These are phyloP conservation scores for Neurospora tetraspora DNA, from an alignment of 495 filamentous ascomycete species.

Conservation along the genomic window DNA sequence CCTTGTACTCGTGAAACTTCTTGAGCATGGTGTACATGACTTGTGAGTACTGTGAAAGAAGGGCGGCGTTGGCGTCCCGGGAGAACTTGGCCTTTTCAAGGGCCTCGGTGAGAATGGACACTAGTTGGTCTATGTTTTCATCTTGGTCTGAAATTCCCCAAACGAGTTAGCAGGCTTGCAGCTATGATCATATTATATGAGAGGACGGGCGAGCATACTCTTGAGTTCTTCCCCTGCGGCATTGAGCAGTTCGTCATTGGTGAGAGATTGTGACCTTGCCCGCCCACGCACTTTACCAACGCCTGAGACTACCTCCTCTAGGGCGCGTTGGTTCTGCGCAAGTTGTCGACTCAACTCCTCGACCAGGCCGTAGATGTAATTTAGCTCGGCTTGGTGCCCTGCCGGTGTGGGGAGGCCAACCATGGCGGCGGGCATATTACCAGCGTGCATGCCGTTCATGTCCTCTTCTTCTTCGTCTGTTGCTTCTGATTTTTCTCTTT, in stretches of 20 bases:
- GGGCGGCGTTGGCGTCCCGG: slow-evolving; percentile 41
- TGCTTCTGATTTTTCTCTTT: slow-evolving; percentile 3
- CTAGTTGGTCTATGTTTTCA: slow-evolving; percentile 39
- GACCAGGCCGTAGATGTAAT: slow-evolving; percentile 75
- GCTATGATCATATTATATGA: neutral
- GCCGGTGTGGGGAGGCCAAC: slow-evolving; percentile 56
- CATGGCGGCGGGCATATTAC: slow-evolving; percentile 34
- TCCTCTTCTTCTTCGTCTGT: slow-evolving; percentile 24
- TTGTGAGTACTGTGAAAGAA: slow-evolving; percentile 38
- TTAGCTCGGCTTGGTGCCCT: slow-evolving; percentile 79
- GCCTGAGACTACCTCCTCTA: slow-evolving; percentile 62
- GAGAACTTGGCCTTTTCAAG: slow-evolving; percentile 42
- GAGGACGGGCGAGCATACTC: slow-evolving; percentile 20
- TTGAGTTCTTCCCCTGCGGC: slow-evolving; percentile 38
- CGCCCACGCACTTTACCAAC: slow-evolving; percentile 42
- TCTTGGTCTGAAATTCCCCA: slow-evolving; percentile 28
- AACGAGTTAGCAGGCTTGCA: neutral
- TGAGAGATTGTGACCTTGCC: slow-evolving; percentile 33
- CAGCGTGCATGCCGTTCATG: slow-evolving; percentile 52
- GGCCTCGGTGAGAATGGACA: slow-evolving; percentile 41
- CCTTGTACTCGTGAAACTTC: slow-evolving; percentile 43
- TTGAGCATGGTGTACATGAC: slow-evolving; percentile 38
- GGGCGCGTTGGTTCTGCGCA: slow-evolving; percentile 66
- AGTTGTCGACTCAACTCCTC: slow-evolving; percentile 68
- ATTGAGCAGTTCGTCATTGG: slow-evolving; percentile 41